Evolutionary conservation across 768 basidiomycete species (phyloP).

Genomic region (Gelatoporia subvermispora): DNA sequence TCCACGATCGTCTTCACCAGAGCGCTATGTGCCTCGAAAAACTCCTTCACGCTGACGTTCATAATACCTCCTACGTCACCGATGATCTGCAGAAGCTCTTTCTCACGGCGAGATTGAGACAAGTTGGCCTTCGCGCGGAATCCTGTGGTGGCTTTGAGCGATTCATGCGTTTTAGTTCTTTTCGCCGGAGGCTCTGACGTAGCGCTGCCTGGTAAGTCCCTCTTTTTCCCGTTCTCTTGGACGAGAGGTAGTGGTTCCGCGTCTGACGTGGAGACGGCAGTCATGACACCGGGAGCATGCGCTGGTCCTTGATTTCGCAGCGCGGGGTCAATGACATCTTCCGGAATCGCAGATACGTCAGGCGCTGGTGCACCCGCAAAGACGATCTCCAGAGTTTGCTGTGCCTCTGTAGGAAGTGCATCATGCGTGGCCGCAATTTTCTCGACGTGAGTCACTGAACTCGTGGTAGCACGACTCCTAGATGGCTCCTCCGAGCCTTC

Average conservation of each 20-base stretch:
- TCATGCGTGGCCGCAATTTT: no score
- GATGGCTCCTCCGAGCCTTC: no score
- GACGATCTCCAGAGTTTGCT: no score
- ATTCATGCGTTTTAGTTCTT: constrained; percentile 8
- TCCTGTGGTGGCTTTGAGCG: not conserved
- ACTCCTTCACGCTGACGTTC: constrained; percentile 62
- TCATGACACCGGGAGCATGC: constrained; percentile 4
- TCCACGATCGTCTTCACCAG: constrained; percentile 54
- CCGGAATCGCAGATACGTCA: no score
- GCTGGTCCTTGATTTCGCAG: no score
- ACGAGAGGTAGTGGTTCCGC: not conserved
- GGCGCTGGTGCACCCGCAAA: no score
- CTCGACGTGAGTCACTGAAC: no score
- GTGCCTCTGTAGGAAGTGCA: no score
- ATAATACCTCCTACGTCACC: constrained; percentile 62
- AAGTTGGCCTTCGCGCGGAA: constrained; percentile 53
- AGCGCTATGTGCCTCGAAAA: constrained; percentile 60
- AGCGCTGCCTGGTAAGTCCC: constrained; percentile 6
- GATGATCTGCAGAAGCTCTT: constrained; percentile 69
- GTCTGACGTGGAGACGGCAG: constrained; percentile 34
- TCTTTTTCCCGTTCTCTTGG: constrained; percentile 4
- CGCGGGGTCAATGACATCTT: no score
- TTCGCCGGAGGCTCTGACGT: constrained; percentile 8
- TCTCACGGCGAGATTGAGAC: constrained; percentile 74
- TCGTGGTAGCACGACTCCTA: no score